These are phyloP conservation scores for Gossypium herbaceum DNA, from an alignment of 345 rosid species.

Conservation along the genomic window DNA sequence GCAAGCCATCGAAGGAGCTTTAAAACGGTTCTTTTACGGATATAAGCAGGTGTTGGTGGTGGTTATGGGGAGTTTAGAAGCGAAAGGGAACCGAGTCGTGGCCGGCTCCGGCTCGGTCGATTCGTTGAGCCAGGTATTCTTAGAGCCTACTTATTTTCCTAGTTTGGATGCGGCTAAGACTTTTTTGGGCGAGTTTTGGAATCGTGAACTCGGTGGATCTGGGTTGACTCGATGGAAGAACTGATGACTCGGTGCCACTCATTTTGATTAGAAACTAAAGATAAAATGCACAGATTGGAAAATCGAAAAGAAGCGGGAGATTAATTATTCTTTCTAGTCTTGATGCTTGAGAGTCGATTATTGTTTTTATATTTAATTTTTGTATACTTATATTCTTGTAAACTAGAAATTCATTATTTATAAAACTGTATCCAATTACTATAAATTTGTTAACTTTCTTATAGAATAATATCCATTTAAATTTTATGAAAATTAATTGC, in stretches of 20 bases:
- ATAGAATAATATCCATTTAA: too few species aligned
- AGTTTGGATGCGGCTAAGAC: conserved; percentile 97
- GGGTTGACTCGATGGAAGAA: conserved; percentile 8
- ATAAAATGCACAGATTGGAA: too few species aligned
- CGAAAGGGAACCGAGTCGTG: conserved; percentile 41
- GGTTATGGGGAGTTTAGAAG: conserved; percentile 86
- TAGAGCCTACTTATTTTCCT: conserved; percentile 55
- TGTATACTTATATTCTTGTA: neutral
- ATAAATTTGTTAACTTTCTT: too few species aligned
- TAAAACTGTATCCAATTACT: neutral
- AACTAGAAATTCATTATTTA: neutral
- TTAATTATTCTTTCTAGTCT: neutral
- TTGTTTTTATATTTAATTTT: neutral
- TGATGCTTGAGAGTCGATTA: neutral
- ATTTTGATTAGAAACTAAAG: neutral
- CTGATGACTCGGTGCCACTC: neutral
- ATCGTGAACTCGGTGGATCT: neutral
- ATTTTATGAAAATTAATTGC: too few species aligned
- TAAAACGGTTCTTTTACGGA: conserved; percentile 69
- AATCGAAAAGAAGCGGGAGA: too few species aligned
- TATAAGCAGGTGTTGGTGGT: conserved; percentile 69
- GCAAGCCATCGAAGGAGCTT: conserved; percentile 71
- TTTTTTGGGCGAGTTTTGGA: conserved; percentile 53
- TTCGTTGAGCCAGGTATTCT: conserved; percentile 45
- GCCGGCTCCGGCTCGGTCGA: conserved; percentile 43